Evolutionary conservation across 148 eudicot species (phyloP).

Genomic region (Talinum fruticosum): DNA sequence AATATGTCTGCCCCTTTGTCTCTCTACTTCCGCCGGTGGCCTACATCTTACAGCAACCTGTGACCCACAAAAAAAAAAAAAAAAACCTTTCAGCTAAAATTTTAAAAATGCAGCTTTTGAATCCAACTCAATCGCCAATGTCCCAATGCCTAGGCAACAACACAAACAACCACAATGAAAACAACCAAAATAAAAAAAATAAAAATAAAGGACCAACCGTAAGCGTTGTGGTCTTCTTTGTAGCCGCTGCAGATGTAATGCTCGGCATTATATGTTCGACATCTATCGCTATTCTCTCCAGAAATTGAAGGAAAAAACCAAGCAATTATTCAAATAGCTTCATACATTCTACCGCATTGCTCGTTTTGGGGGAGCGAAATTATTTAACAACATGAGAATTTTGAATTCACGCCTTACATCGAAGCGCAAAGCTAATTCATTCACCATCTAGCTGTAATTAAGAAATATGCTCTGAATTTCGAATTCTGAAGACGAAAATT

Average conservation of each 20-base stretch:
- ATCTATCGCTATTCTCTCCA: not conserved
- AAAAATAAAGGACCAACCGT: slow-evolving; percentile 29
- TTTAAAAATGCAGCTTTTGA: not conserved
- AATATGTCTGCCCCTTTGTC: slow-evolving; percentile 54
- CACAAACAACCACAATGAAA: no score
- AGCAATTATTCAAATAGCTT: not conserved
- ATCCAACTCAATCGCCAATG: no score
- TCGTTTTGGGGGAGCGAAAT: not conserved
- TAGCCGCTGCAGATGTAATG: slow-evolving; percentile 63
- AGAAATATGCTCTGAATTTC: not conserved
- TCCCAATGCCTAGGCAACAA: no score
- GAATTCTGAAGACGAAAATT: no score
- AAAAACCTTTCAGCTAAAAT: slow-evolving; percentile 1
- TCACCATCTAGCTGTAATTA: not conserved
- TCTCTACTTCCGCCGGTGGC: slow-evolving; percentile 41
- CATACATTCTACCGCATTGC: not conserved
- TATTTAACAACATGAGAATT: not conserved
- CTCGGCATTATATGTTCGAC: slow-evolving; percentile 50
- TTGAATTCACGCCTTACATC: not conserved
- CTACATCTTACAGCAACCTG: slow-evolving; percentile 88
- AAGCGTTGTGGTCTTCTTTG: slow-evolving; percentile 66
- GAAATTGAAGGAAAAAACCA: not conserved
- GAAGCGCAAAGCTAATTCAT: not conserved
- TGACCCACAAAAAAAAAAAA: slow-evolving; percentile 23
- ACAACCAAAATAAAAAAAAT: not conserved